Percentiles rank a stretch among this genome's conserved stretches.
phyloP scores from a whole-genome alignment of 208 protist species.

The Strigomonas galati region DNA sequence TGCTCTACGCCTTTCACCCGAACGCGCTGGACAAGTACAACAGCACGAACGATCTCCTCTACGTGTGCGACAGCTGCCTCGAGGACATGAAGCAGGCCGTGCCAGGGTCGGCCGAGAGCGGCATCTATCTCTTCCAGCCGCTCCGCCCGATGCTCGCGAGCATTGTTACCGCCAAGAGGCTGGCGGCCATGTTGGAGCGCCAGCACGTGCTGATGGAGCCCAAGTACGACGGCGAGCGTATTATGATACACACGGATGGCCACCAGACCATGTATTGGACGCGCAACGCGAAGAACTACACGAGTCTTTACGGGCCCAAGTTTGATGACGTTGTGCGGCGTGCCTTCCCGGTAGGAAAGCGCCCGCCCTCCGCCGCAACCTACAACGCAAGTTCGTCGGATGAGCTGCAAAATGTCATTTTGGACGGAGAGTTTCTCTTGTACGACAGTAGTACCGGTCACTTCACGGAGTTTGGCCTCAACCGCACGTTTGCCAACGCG shows the following conservation, averaged over 20 bases:
- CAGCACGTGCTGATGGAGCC: conserved; percentile 36
- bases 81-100: conserved; percentile 25
- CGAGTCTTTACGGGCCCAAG: conserved; percentile 51
- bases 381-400: neutral
- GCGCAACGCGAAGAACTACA: conserved; percentile 60
- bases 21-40: conserved; percentile 46
- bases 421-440: conserved; percentile 72
- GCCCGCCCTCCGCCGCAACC: neutral
- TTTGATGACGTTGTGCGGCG: conserved; percentile 34
- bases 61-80: conserved; percentile 41
- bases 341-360: conserved; percentile 16
- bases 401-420: conserved; percentile 38
- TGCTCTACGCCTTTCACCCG: conserved; percentile 54
- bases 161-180: conserved; percentile 24
- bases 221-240: conserved; percentile 77
- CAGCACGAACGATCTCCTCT: conserved; percentile 30
- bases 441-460: conserved; percentile 25
- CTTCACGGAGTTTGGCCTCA: conserved; percentile 54
- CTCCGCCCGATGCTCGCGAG: conserved; percentile 60
- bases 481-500: conserved; percentile 33
- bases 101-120: conserved; percentile 14
- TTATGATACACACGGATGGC: conserved; percentile 43
- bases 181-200: conserved; percentile 27
- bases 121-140: conserved; percentile 42
- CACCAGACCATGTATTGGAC: conserved; percentile 43